phyloP scores from a whole-genome alignment of 768 basidiomycete species.

The Boletales sp. region DNA sequence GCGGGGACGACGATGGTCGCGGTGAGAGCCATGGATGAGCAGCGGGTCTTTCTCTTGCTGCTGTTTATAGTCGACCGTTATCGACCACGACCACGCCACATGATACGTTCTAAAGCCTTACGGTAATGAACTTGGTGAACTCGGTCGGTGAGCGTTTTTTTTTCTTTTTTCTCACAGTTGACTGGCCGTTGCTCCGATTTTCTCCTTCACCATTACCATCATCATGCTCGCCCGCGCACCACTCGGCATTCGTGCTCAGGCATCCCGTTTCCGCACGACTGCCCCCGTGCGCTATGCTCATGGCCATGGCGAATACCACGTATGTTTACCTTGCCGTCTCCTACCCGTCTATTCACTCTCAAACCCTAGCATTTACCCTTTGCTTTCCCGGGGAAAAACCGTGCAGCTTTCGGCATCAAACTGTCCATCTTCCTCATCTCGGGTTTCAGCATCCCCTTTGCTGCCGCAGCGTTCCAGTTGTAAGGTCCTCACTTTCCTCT shows the following conservation, averaged over 20 bases:
- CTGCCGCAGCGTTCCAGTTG: constrained; percentile 62
- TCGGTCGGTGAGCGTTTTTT: not conserved
- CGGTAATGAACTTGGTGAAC: not conserved
- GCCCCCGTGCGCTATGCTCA: constrained; percentile 43
- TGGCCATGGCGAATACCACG: constrained; percentile 51
- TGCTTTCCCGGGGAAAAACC: constrained; percentile 48
- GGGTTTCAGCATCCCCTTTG: constrained; percentile 68
- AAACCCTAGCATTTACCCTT: constrained; percentile 52
- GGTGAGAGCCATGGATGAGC: constrained; percentile 44
- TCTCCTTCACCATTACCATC: constrained; percentile 10
- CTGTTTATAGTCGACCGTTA: constrained; percentile 9
- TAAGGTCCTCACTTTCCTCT: constrained; percentile 33
- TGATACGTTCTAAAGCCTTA: too few relatives aligned
- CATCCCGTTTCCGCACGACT: constrained; percentile 23
- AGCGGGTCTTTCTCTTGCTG: not conserved
- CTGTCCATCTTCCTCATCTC: constrained; percentile 37
- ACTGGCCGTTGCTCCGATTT: constrained; percentile 3
- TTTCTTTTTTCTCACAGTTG: constrained; percentile 19
- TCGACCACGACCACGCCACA: too few relatives aligned
- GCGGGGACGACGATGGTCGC: constrained; percentile 39
- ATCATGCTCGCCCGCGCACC: constrained; percentile 45
- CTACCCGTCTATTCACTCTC: not conserved
- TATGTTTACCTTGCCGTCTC: constrained; percentile 24
- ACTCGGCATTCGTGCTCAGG: constrained; percentile 38
- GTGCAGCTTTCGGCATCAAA: constrained; percentile 38